These are phyloP conservation scores for Neofusicoccum parvum DNA, from an alignment of 2,329 filamentous ascomycete species.

Conservation along the genomic window DNA sequence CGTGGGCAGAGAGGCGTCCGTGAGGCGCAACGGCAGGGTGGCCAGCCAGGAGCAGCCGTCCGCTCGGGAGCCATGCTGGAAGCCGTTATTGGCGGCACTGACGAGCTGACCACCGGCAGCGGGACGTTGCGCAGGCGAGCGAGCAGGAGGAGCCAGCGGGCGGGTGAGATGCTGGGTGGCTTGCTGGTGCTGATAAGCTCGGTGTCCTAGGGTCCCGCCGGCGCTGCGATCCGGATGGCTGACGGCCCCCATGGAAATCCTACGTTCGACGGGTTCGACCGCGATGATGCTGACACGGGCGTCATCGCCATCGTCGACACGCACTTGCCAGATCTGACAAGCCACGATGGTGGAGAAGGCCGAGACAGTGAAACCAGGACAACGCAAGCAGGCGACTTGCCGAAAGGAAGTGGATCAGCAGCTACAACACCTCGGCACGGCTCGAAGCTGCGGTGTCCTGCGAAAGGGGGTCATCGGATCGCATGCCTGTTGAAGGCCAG, in stretches of 20 bases:
- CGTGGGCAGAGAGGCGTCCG: background rate
- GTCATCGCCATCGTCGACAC: background rate
- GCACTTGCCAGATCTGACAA: background rate
- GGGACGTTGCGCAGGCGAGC: slow-evolving; percentile 13
- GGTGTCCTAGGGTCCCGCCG: background rate
- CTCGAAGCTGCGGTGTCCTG: background rate
- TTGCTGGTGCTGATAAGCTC: slow-evolving; percentile 12
- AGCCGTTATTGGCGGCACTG: background rate
- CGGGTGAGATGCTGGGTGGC: slow-evolving; percentile 11
- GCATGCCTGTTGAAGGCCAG: slow-evolving; percentile 1
- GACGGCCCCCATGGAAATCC: slow-evolving; percentile 3
- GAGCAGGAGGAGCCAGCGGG: slow-evolving; percentile 1
- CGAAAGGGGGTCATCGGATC: slow-evolving; percentile 5
- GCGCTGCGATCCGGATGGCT: slow-evolving; percentile 2
- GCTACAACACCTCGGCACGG: background rate
- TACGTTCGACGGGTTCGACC: background rate
- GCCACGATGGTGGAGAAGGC: background rate
- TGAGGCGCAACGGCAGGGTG: slow-evolving; percentile 1
- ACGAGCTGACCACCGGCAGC: slow-evolving; percentile 4
- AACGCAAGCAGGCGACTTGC: background rate
- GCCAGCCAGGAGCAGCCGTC: background rate
- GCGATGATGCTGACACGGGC: background rate
- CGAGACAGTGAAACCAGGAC: background rate
- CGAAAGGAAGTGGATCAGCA: background rate
- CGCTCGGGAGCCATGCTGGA: background rate